These are phyloP conservation scores for Globisporangium camurandrum DNA, from an alignment of 352 stramenopile genomes.

Conservation along the genomic window DNA sequence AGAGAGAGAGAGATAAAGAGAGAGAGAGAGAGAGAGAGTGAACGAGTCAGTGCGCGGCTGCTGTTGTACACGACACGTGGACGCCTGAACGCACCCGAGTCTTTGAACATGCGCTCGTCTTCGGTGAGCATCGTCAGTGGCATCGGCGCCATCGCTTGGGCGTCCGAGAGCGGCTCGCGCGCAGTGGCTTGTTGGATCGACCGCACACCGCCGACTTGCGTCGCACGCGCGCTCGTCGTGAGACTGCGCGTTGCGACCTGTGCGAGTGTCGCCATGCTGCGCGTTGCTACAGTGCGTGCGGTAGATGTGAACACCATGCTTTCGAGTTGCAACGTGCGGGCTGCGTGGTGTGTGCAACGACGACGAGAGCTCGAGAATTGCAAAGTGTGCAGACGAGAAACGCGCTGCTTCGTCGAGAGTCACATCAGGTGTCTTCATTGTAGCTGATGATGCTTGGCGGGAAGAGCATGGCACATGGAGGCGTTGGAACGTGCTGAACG, in stretches of 20 bases:
- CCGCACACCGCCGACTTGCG: not conserved
- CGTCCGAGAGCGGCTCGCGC: slow-evolving; percentile 1
- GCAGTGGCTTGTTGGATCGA: slow-evolving; percentile 4
- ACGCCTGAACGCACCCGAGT: slow-evolving; percentile 43
- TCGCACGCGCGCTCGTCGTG: not conserved
- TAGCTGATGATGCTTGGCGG: no score
- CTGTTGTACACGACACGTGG: slow-evolving; percentile 2
- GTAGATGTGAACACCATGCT: no score
- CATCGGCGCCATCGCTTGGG: slow-evolving; percentile 5
- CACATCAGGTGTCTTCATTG: no score
- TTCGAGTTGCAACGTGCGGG: no score
- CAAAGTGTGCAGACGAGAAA: no score
- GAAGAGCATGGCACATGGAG: no score
- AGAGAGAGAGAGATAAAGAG: not conserved
- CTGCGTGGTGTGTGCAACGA: no score
- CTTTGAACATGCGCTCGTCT: slow-evolving; percentile 77
- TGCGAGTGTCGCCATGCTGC: not conserved
- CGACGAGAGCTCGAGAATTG: no score
- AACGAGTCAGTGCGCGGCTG: not conserved
- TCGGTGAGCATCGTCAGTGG: slow-evolving; percentile 66
- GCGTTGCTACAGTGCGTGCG: no score
- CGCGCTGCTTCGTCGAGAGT: no score
- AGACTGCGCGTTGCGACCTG: not conserved
- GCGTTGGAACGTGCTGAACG: no score
- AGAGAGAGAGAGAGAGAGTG: not conserved